Percentiles rank a stretch among this genome's conserved stretches.
These are phyloP conservation scores for Ochromonas danica DNA, from an alignment of 108 stramenopile genomes.

Conservation along the genomic window DNA sequence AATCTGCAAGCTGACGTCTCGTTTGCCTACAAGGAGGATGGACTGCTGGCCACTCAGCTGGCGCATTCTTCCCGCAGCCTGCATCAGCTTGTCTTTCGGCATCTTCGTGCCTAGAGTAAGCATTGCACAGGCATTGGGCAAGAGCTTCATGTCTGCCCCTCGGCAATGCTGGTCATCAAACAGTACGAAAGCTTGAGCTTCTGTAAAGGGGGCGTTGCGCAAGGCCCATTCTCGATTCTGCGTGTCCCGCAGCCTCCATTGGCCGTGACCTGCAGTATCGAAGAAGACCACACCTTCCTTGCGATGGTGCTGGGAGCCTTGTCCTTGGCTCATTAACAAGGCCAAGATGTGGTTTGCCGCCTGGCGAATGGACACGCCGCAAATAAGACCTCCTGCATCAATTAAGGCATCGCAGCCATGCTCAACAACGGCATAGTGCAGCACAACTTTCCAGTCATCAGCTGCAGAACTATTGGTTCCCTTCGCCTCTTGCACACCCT, in stretches of 20 bases:
- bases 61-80: constrained; percentile 60
- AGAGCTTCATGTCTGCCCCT: constrained; percentile 62
- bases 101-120: constrained; percentile 58
- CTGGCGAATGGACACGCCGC: too few relatives aligned
- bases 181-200: constrained; percentile 54
- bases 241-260: constrained; percentile 9
- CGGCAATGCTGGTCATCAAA: constrained; percentile 66
- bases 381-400: too few relatives aligned
- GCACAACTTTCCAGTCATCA: constrained; percentile 43
- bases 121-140: constrained; percentile 51
- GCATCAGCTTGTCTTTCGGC: constrained; percentile 66
- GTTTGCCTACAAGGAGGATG: constrained; percentile 50
- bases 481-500: neutral
- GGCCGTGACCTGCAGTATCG: too few relatives aligned
- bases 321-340: too few relatives aligned
- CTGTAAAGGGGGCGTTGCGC: constrained; percentile 47
- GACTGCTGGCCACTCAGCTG: constrained; percentile 54
- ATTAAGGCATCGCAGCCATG: too few relatives aligned
- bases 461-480: constrained; percentile 2
- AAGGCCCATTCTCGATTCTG: constrained; percentile 14
- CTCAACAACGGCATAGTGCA: too few relatives aligned
- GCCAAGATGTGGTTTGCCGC: too few relatives aligned
- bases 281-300: constrained; percentile 28
- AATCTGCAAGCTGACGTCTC: constrained; percentile 52
- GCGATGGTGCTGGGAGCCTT: too few relatives aligned